Evolutionary conservation across 257 asterid genomes (phyloP).

Genomic region (Primulina eburnea): DNA sequence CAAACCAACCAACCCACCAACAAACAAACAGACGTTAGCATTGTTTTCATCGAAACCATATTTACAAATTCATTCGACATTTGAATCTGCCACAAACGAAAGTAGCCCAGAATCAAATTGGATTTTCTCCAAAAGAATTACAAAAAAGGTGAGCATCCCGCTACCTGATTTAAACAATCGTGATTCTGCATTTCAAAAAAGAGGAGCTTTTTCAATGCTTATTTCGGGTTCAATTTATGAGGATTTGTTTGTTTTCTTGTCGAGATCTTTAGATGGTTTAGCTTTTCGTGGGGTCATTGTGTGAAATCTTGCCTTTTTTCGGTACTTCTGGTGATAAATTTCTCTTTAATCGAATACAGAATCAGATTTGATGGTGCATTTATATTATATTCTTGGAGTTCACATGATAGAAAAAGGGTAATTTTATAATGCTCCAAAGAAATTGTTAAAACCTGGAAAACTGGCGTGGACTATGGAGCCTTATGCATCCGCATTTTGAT

Average conservation of each 20-base stretch:
- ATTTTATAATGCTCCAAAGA: neutral
- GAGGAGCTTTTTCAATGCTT: neutral
- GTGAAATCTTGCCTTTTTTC: too few species aligned
- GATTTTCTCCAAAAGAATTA: neutral
- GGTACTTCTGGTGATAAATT: neutral
- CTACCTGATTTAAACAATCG: neutral
- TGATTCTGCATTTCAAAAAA: neutral
- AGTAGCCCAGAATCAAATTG: neutral
- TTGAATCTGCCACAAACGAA: neutral
- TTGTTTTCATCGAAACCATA: neutral
- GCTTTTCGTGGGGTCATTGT: neutral
- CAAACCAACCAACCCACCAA: neutral
- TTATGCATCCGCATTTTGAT: neutral
- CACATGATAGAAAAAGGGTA: neutral
- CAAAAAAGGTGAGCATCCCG: neutral
- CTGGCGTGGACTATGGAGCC: neutral
- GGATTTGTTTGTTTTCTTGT: neutral
- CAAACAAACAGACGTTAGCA: neutral
- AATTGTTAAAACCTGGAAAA: too few species aligned
- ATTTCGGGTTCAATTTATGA: neutral
- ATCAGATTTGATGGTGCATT: neutral
- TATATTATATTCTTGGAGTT: neutral
- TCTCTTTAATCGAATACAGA: too few species aligned
- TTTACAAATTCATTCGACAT: neutral
- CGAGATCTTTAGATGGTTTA: neutral